Base-by-base conservation (phyloP, 2,329 filamentous ascomycete species). In the Cladosporium colombiae region DNA sequence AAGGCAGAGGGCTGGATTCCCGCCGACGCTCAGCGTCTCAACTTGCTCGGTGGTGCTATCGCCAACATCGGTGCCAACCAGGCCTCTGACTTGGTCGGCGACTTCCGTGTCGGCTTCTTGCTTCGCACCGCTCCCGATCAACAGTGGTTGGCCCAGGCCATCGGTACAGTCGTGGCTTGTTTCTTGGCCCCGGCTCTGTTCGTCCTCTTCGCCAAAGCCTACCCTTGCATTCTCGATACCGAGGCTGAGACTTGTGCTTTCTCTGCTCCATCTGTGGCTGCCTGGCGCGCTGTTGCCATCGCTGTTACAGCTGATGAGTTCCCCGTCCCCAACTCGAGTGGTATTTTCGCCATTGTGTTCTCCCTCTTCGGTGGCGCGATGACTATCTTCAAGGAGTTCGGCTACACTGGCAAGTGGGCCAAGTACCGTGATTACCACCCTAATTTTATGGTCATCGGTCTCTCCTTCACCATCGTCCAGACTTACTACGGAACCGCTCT, bases 51-150 rank as follows among this genome's bases (percentile, higher is more conserved):
- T 50, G 88, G 88, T 50, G 78, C 78, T n/a, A 70, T 80, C 21
- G 78, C 76, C 27, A 75, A 71, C 64, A 78, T 80, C 65, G 77
- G 77, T 61, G 76, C 78, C 63, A 76, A 77, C 66, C 78, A 80
- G 65, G 74, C 78, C 53, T 82, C 79, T 44, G 79, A 83, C 61
- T 78, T 90, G 18, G 84, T 86, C 40, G 82, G 82, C 64, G 88
- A 91, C 72, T 90, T 90, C 83, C 83, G 88, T 37, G 87, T 88
- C 49, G 88, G 88, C 5, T 90, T 89, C 81, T 81, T 91, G 5
- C 84, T 91, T 63, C 81, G 84, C 68, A 90, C 88, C 0, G 84
- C 88, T 0, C 88, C 88, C 0, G 82, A 84, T 67, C 83, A 87
- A 74, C 88, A 91, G 75, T 91, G 87, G 81, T 81, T 88, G 69